Conservation (phyloP, 2,329 filamentous ascomycete species). For the Penicillium psychrosexuale region DNA sequence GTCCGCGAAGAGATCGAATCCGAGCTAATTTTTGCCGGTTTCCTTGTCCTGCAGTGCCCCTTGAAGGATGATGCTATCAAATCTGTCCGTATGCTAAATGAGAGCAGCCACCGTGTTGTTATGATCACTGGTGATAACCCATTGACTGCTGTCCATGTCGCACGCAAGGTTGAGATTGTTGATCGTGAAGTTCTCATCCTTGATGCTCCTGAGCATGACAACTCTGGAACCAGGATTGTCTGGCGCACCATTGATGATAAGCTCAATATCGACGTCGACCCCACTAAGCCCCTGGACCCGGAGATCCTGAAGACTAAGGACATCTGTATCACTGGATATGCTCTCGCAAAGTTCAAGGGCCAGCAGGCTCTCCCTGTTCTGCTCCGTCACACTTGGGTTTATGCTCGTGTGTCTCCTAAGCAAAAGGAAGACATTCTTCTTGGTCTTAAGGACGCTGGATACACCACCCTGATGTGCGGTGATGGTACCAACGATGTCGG, state of each 20-base stretch:
- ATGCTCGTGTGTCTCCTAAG: slow-evolving; percentile 95
- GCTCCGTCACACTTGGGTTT: slow-evolving; percentile 91
- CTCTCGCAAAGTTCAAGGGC: slow-evolving; percentile 80
- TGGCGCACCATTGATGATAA: slow-evolving; percentile 96
- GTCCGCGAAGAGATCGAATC: slow-evolving; percentile 90
- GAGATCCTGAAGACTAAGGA: slow-evolving; percentile 83
- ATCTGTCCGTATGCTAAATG: slow-evolving; percentile 93
- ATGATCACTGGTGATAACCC: slow-evolving; percentile 99
- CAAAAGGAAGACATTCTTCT: slow-evolving; percentile 99
- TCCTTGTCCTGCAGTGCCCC: slow-evolving; percentile 91
- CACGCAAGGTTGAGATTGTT: slow-evolving; percentile 93
- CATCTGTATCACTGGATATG: slow-evolving; percentile 93
- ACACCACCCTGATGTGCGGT: slow-evolving; percentile 97
- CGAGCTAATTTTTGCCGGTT: slow-evolving; percentile 84
- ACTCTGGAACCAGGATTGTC: slow-evolving; percentile 73
- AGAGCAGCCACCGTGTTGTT: slow-evolving; percentile 95
- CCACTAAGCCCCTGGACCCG: slow-evolving; percentile 72
- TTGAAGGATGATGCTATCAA: slow-evolving; percentile 95
- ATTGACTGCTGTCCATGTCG: slow-evolving; percentile 92
- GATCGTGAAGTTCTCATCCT: slow-evolving; percentile 93
- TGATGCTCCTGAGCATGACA: slow-evolving; percentile 88
- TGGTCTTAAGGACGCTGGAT: slow-evolving; percentile 91
- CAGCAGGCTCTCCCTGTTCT: slow-evolving; percentile 73
- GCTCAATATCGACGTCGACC: slow-evolving; percentile 79
- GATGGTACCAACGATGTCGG: slow-evolving; percentile 98